A percentile compares a stretch with the other conserved stretches of the same genome.
phyloP scores from a whole-genome alignment of 768 basidiomycete genomes.

The Termitomyces sp. region DNA sequence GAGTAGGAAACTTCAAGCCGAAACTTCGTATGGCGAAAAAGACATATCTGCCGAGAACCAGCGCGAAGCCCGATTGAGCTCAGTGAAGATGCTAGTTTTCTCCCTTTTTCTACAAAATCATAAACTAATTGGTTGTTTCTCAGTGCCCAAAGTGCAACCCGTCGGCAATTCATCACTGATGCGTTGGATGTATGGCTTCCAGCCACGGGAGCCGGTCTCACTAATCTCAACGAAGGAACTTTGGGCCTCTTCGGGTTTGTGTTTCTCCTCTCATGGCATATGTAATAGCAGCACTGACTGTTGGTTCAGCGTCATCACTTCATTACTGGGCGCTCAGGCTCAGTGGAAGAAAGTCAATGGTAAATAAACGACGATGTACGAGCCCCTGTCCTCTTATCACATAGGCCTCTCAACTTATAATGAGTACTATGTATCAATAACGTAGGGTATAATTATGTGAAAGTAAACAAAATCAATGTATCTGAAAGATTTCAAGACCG shows the following conservation, averaged over 20 bases:
- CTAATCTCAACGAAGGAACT: constrained; percentile 78
- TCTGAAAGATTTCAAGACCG: not conserved
- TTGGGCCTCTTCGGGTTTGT: constrained; percentile 82
- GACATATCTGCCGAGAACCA: constrained; percentile 62
- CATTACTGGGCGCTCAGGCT: constrained; percentile 61
- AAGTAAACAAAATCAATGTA: not conserved
- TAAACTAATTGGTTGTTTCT: not conserved
- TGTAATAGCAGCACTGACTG: not conserved
- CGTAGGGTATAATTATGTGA: not conserved
- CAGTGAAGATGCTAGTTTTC: constrained; percentile 47
- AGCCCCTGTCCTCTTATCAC: not conserved
- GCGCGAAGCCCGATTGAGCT: constrained; percentile 59
- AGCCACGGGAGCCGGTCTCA: constrained; percentile 72
- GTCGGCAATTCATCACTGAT: constrained; percentile 83
- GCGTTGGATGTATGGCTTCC: constrained; percentile 88
- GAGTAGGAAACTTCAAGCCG: constrained; percentile 44
- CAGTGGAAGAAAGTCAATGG: constrained; percentile 59
- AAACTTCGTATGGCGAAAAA: constrained; percentile 56
- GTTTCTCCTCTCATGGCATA: constrained; percentile 2
- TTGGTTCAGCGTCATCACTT: constrained; percentile 59
- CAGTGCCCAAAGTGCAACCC: constrained; percentile 62
- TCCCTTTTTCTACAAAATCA: not conserved
- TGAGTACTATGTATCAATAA: not conserved
- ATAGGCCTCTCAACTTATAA: not conserved
- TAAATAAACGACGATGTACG: constrained; percentile 22